Evolutionary conservation across 2,329 filamentous ascomycete species (phyloP).

Genomic region (Didymella pinodella): DNA sequence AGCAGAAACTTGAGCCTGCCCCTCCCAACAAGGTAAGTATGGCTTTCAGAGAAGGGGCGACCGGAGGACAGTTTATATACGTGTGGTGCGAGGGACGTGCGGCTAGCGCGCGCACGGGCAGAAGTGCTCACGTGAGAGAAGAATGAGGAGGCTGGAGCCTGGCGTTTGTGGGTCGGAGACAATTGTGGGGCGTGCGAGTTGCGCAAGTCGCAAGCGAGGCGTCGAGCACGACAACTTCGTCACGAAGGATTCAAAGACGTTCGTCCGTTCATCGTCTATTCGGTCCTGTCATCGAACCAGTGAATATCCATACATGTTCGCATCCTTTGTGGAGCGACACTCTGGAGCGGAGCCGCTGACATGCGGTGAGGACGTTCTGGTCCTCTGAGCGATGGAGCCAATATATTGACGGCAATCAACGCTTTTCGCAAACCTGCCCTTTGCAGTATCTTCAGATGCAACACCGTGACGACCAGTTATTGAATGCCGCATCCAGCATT

Average conservation of each 20-base stretch:
- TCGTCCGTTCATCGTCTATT: background rate
- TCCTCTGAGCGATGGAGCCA: constrained; percentile 10
- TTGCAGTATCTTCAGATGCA: constrained; percentile 5
- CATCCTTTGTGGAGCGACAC: background rate
- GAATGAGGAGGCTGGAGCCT: background rate
- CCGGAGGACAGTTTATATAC: constrained; percentile 2
- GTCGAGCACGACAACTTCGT: background rate
- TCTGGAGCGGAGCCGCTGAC: constrained; percentile 2
- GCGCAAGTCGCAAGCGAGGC: background rate
- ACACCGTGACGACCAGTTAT: constrained; percentile 2
- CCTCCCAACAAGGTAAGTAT: constrained; percentile 49
- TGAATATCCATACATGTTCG: background rate
- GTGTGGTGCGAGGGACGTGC: background rate
- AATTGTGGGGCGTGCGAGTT: background rate
- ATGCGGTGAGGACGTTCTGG: constrained; percentile 11
- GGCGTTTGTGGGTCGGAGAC: no score
- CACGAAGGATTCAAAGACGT: background rate
- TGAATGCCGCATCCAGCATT: constrained; percentile 11
- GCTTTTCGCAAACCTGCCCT: constrained; percentile 11
- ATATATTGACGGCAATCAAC: constrained; percentile 18
- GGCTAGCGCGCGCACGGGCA: background rate
- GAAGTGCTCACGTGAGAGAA: constrained; percentile 5
- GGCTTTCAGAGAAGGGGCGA: constrained; percentile 9
- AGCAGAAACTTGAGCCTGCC: constrained; percentile 43
- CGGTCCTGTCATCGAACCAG: background rate